phyloP scores from a whole-genome alignment of 805 yeast genomes.

The Torulaspora gathmanii region DNA sequence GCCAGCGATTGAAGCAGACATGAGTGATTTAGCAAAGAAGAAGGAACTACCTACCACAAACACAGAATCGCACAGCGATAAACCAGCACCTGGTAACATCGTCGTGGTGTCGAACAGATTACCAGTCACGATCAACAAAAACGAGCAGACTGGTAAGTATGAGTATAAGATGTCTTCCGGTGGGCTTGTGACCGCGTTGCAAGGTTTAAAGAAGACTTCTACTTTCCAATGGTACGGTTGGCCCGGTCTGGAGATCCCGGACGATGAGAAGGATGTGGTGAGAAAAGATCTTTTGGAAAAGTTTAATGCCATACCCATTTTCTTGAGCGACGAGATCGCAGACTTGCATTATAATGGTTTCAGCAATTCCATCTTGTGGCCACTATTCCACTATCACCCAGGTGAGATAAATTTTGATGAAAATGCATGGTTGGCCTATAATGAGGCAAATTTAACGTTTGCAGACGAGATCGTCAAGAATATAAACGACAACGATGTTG shows the following conservation, averaged over 20 bases:
- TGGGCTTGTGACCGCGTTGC: conserved; percentile 92
- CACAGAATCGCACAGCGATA: conserved; percentile 7
- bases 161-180: conserved; percentile 93
- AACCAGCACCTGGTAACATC: conserved; percentile 53
- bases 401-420: conserved; percentile 99
- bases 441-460: conserved; percentile 82
- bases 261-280: conserved; percentile 63
- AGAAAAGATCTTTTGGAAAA: conserved; percentile 64
- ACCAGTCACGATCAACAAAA: conserved; percentile 84
- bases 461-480: conserved; percentile 66
- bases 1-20: neutral
- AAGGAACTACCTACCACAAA: conserved; percentile 4
- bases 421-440: conserved; percentile 95
- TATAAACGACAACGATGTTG: conserved; percentile 75
- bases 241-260: conserved; percentile 91
- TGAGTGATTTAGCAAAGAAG: conserved; percentile 1
- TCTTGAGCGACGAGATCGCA: conserved; percentile 81
- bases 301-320: conserved; percentile 88
- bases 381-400: conserved; percentile 96
- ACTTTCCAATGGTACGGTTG: conserved; percentile 98
- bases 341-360: conserved; percentile 97
- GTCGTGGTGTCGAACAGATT: conserved; percentile 90
- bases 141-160: conserved; percentile 54
- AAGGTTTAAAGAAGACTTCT: conserved; percentile 77
- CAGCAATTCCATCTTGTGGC: conserved; percentile 93